Base-by-base conservation (phyloP, 768 basidiomycete species). In the Pulveroboletus sp. region DNA sequence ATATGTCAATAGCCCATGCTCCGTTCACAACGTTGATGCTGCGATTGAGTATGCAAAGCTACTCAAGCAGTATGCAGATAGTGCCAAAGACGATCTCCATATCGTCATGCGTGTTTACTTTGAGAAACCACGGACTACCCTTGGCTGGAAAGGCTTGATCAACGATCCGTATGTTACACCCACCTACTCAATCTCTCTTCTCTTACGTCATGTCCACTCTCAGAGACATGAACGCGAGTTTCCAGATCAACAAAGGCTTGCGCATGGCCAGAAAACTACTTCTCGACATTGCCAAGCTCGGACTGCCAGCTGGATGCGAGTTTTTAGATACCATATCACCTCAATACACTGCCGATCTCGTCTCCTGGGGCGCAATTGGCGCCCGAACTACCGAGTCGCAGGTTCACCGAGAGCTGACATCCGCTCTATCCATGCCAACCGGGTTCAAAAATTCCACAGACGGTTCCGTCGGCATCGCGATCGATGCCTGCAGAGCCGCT, bases 371-470 rank as follows among this genome's bases (percentile, higher is more conserved):
- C 41, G 95, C 95, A 2, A 98, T 99, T 56, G 97, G 90, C 31
- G 91, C 90, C 12, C 79, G 91, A 13, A 94, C 93, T 12, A 94
- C 94, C 1, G 93, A 95, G 66, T 91, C 88, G 5, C 87, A 95
- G 65, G 90, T 95, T 14, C 93, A 95, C 64, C 85, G 93, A 39
- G 93, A 95, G 69, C 76, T 95, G 14, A 81, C 82, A 10, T 88
- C 85, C 6, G 90, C 85, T 2, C 74, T 95, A n/a, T 91, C 89
- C 14, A 93, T 95, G 89, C 88, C 90, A 3, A 92, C 94, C 5
- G 97, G 97, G 8, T 98, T 99, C 82, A 99, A 99, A 73, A 99
- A 99, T 61, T 90, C 90, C 11, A 98, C 95, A 2, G 97, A 98
- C 59, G 97, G 97, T 33, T 85, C 84, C 24, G 81, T 95, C 36